phyloP scores from a whole-genome alignment of 2,329 filamentous ascomycete species.

The Phoma sp. region DNA sequence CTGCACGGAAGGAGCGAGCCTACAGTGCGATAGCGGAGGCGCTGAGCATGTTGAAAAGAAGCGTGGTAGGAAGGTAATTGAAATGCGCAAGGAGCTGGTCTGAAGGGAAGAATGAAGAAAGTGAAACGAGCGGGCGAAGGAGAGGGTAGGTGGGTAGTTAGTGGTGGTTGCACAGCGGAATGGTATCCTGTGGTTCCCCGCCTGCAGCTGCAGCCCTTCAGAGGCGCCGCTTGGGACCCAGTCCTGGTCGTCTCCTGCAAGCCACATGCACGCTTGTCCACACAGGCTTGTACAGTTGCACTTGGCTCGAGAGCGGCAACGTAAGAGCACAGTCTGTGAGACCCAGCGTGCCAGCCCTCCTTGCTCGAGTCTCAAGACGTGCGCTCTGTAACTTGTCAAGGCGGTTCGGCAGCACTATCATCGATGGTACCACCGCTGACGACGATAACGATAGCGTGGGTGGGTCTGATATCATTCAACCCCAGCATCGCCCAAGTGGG shows the following conservation, averaged over 20 bases:
- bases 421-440: background rate
- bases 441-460: constrained; percentile 20
- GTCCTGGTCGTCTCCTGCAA: constrained; percentile 34
- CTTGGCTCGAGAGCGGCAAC: constrained; percentile 26
- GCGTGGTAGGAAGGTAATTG: constrained; percentile 10
- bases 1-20: constrained; percentile 21
- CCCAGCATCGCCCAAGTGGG: constrained; percentile 18
- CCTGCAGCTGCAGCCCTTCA: constrained; percentile 32
- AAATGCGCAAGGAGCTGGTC: constrained; percentile 17
- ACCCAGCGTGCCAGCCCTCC: constrained; percentile 15
- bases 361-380: constrained; percentile 4
- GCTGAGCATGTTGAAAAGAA: constrained; percentile 26
- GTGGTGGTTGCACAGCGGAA: constrained; percentile 41
- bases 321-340: constrained; percentile 16
- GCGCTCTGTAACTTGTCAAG: constrained; percentile 7
- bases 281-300: constrained; percentile 29
- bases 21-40: constrained; percentile 36
- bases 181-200: constrained; percentile 39
- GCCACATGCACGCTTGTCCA: constrained; percentile 38
- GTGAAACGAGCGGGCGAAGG: constrained; percentile 27
- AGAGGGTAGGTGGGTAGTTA: constrained; percentile 19
- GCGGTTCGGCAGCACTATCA: constrained; percentile 6
- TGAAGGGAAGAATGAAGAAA: constrained; percentile 23
- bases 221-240: constrained; percentile 41
- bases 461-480: constrained; percentile 18